These are phyloP conservation scores for Alternaria dauci DNA, from an alignment of 2,329 filamentous ascomycete species.

Conservation along the genomic window DNA sequence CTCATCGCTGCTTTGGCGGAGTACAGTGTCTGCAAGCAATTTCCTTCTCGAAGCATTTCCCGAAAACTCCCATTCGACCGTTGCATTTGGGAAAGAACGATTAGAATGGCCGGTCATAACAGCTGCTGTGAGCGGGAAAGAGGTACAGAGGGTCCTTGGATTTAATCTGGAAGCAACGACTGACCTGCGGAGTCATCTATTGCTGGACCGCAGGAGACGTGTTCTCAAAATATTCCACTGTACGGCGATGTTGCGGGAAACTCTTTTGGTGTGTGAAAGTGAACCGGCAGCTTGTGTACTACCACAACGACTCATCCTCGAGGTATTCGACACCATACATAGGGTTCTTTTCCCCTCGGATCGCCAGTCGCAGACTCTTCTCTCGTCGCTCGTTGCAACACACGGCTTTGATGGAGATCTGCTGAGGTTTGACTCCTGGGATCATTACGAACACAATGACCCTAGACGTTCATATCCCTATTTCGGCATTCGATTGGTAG, in stretches of 20 bases:
- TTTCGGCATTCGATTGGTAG: constrained; percentile 29
- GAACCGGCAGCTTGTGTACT: background rate
- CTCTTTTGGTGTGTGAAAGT: background rate
- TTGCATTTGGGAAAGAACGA: too few species aligned
- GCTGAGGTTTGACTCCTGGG: background rate
- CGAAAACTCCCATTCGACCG: background rate
- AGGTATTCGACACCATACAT: constrained; percentile 21
- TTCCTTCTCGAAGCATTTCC: background rate
- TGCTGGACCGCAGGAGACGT: background rate
- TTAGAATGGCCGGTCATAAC: too few species aligned
- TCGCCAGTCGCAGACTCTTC: constrained; percentile 13
- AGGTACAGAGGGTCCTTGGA: background rate
- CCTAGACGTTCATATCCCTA: constrained; percentile 34
- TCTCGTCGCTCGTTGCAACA: constrained; percentile 16
- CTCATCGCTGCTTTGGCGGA: constrained; percentile 3
- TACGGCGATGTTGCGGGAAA: constrained; percentile 17
- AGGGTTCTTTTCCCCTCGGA: constrained; percentile 19
- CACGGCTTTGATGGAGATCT: constrained; percentile 12
- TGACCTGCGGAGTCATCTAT: constrained; percentile 10
- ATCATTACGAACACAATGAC: constrained; percentile 21
- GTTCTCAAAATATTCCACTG: constrained; percentile 17
- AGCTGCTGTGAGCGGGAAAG: background rate
- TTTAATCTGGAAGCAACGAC: background rate
- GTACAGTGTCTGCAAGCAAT: background rate
- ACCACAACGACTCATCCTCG: constrained; percentile 15